Base-by-base conservation (phyloP, 2,329 filamentous ascomycete genomes). In the Penicillium sp. region DNA sequence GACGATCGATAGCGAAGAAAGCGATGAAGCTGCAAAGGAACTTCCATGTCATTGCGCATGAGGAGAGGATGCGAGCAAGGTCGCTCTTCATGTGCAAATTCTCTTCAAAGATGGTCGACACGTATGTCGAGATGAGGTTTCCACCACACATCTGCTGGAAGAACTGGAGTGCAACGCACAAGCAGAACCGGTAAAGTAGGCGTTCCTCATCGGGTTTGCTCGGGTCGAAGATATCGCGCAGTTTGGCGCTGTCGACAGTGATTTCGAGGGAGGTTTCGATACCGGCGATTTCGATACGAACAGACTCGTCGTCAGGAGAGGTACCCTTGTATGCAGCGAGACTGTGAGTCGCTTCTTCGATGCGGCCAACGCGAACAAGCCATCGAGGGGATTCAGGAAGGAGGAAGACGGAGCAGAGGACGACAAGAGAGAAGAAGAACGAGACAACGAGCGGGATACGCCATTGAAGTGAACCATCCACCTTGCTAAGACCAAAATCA, bases 21-120 rank as follows among this genome's bases (percentile, higher is more conserved):
- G 79, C 76, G 31, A 82, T 68, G 67, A 82, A 79, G 16, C 78
- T 81, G 39, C 79, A 81, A 21, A 83, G 60, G 65, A 84, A 83
- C 67, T 85, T 84, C 78, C 80, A 85, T 10, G 83, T 84, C 49
- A 84, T 73, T 13, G 81, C 81, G 24, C 79, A 81, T 3, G 72
- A 79, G 5, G 79, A 75, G 10, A 82, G 72, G 35, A 80, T 66
- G 19, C 62, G 63, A 10, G 66, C 67, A 16, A 65, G 52, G 27
- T 65, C 63, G 19, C 61, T 64, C 21, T 16, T n/a, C 63, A 65
- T 64, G 21, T 62, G n/a, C 3, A 65, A 60, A 13, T 66, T 63
- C 14, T 63, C 58, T 54, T 63, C 52, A 54, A 66, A 65, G 46
- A 66, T 65, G 5, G 60, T 65, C 3, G 60, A 63, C n/a, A 60